A percentile compares a stretch with the other conserved stretches of the same genome.
Conservation (phyloP, 306 rosid genomes). For the Begonia loranthoides region DNA sequence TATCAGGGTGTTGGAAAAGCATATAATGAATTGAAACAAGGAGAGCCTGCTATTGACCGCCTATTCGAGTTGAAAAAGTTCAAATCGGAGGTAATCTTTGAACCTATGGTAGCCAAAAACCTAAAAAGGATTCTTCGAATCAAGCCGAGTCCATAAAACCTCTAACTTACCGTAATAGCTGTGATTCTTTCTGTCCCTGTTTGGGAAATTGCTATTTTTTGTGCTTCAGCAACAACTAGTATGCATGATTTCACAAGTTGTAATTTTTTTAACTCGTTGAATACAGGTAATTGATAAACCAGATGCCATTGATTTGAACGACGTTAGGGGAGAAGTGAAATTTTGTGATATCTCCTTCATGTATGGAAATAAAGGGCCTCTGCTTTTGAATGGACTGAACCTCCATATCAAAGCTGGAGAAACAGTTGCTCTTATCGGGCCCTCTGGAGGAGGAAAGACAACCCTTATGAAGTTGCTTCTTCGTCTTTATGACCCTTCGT, state of each 20-base stretch:
- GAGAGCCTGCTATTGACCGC: slow-evolving; percentile 84
- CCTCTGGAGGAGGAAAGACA: slow-evolving; percentile 96
- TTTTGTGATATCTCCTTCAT: slow-evolving; percentile 59
- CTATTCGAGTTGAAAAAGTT: slow-evolving; percentile 45
- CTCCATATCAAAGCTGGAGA: slow-evolving; percentile 71
- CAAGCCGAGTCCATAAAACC: too few relatives aligned
- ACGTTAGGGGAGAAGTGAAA: slow-evolving; percentile 53
- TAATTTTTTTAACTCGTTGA: background rate
- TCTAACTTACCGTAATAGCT: too few relatives aligned
- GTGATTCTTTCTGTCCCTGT: background rate
- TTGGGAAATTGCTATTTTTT: background rate
- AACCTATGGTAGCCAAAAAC: slow-evolving; percentile 4
- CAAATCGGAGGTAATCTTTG: slow-evolving; percentile 41
- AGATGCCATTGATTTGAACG: slow-evolving; percentile 47
- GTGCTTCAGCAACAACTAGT: background rate
- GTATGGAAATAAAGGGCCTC: slow-evolving; percentile 42
- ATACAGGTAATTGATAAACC: slow-evolving; percentile 53
- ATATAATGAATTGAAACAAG: slow-evolving; percentile 83
- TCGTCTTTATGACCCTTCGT: slow-evolving; percentile 73
- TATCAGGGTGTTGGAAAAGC: slow-evolving; percentile 83
- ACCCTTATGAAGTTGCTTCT: slow-evolving; percentile 68
- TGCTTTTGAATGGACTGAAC: slow-evolving; percentile 48
- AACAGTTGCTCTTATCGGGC: slow-evolving; percentile 81
- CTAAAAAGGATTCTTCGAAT: too few relatives aligned
- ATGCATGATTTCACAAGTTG: background rate